Evolutionary conservation across 2,329 filamentous ascomycete species (phyloP).

Genomic region (Calonectria ilicicola): DNA sequence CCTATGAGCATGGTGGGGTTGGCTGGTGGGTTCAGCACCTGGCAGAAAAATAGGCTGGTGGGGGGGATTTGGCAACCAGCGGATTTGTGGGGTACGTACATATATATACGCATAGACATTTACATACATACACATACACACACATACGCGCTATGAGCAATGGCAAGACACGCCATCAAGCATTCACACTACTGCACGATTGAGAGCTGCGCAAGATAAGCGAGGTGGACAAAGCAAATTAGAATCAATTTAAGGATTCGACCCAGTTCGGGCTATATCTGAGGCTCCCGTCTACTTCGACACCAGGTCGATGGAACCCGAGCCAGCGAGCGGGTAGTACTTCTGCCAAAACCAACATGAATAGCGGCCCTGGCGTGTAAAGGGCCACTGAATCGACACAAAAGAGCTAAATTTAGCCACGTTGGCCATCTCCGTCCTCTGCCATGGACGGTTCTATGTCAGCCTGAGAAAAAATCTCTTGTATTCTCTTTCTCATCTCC

Average conservation of each 20-base stretch:
- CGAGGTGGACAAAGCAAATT: neutral
- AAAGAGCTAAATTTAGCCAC: slow-evolving; percentile 3
- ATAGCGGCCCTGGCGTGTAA: neutral
- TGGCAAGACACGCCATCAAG: neutral
- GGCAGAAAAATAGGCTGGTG: neutral
- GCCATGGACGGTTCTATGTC: neutral
- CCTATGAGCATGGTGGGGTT: slow-evolving; percentile 19
- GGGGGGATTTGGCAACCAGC: slow-evolving; percentile 7
- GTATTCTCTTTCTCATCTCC: neutral
- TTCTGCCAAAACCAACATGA: neutral
- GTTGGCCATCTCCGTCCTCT: neutral
- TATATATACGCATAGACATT: too few species aligned
- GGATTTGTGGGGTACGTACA: slow-evolving; percentile 19
- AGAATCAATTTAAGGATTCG: slow-evolving; percentile 1
- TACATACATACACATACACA: too few species aligned
- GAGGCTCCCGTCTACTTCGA: neutral
- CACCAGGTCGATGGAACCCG: neutral
- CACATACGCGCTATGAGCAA: neutral
- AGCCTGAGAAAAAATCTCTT: neutral
- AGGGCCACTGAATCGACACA: neutral
- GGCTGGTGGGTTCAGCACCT: neutral
- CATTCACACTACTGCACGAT: neutral
- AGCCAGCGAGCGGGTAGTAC: neutral
- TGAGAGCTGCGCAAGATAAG: neutral
- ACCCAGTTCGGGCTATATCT: neutral